Base-by-base conservation (phyloP, 2,329 filamentous ascomycete genomes). In the Verticillium longisporum region DNA sequence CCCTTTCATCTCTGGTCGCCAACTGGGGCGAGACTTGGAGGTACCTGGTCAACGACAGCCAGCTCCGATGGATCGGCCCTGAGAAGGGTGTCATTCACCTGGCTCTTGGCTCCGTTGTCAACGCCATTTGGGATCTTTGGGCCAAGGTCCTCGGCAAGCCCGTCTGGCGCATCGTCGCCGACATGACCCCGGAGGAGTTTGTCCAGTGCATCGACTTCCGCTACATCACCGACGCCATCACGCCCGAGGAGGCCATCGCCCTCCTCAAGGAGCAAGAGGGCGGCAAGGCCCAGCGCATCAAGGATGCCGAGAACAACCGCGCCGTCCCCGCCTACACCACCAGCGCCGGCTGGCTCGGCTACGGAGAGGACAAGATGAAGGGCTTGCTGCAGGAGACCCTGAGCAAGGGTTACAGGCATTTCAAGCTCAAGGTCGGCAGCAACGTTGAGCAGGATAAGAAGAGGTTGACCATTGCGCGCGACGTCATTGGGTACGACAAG, bases 111-210 rank as follows among this genome's bases (percentile, higher is more conserved):
- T 90, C 92, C 54, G 89, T 96, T 15, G 90, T 96, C 68, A 97
- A 97, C 73, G 92, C 92, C 15, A 82, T 96, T 69, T 97, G 92
- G 92, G 92, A 97, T 74, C 84, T 97, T n/a, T 96, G 92, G 92
- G 92, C 91, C 60, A 96, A 96, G 79, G 83, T 83, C 2, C 84
- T 95, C 38, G 82, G 84, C 66, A 96, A 97, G 80, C 93, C 92
- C 3, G 91, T 97, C 14, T 97, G 92, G 93, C 84, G 87, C 62
- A 88, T 97, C 64, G 89, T 97, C 31, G 89, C 90, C 11, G 92
- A 97, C 67, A 96, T 97, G 90, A 88, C 83, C 3, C 91, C 92
- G 1, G 89, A 95, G 76, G 88, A 97, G 77, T 86, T 96, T 58
- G 92, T 97, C 58, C 77, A 82, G 62, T 94, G 92, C 77, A 93